phyloP scores from a whole-genome alignment of 352 stramenopile genomes.

The Plasmopara muralis region DNA sequence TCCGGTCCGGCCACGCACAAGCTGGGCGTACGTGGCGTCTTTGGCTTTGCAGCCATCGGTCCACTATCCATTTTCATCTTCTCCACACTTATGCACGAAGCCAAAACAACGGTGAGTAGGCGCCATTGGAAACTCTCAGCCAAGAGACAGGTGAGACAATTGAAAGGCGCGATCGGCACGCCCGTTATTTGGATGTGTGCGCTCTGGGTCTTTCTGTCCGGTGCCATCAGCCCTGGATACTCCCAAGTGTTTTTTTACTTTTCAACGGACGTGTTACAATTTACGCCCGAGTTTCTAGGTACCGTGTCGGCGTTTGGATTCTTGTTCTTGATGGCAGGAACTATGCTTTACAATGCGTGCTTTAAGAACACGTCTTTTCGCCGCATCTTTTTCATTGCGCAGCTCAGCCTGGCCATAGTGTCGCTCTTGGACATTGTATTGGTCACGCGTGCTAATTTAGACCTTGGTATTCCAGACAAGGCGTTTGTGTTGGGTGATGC shows the following conservation, averaged over 20 bases:
- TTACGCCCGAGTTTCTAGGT: conserved; percentile 94
- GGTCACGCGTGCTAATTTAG: conserved; percentile 89
- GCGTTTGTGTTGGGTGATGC: conserved; percentile 94
- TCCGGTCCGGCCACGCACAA: conserved; percentile 87
- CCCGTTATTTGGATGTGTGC: conserved; percentile 93
- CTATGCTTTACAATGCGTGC: conserved; percentile 78
- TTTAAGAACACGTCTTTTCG: conserved; percentile 91
- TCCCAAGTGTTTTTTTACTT: conserved; percentile 96
- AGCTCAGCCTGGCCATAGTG: conserved; percentile 64
- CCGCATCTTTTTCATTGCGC: conserved; percentile 87
- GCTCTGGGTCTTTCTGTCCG: conserved; percentile 94
- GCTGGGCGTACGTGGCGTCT: conserved; percentile 88
- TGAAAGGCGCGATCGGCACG: conserved; percentile 79
- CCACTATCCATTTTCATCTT: conserved; percentile 88
- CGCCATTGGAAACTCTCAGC: conserved; percentile 48
- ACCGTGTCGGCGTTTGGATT: conserved; percentile 73
- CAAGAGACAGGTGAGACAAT: conserved; percentile 41
- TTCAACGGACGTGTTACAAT: conserved; percentile 91
- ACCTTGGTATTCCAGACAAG: conserved; percentile 91
- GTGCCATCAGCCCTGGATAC: conserved; percentile 89
- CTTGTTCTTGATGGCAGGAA: conserved; percentile 74
- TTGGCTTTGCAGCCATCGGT: conserved; percentile 86
- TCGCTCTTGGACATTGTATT: conserved; percentile 80
- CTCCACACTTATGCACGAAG: conserved; percentile 86
- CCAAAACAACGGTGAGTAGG: conserved; percentile 34